Conservation (phyloP, 306 rosid species). For the Rosa chinensis region DNA sequence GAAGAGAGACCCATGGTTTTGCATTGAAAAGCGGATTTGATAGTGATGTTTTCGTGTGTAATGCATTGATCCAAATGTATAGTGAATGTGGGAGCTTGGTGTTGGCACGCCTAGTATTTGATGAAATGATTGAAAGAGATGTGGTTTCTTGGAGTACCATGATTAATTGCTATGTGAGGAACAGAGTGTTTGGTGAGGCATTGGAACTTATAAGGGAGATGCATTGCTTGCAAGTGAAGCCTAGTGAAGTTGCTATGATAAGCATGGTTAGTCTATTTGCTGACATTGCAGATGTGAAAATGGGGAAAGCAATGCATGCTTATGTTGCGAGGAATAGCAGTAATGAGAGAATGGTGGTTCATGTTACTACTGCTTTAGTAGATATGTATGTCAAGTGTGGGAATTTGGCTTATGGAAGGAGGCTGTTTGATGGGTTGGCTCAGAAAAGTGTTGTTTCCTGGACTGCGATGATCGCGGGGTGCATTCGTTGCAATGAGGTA, state of each 20-base stretch:
- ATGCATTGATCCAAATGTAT: constrained; percentile 65
- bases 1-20: constrained; percentile 59
- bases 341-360: constrained; percentile 30
- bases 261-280: constrained; percentile 45
- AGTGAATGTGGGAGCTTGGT: constrained; percentile 41
- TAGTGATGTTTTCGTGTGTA: constrained; percentile 47
- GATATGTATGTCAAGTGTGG: constrained; percentile 59
- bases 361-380: constrained; percentile 44
- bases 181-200: constrained; percentile 47
- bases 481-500: constrained; percentile 31
- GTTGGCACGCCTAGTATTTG: constrained; percentile 46
- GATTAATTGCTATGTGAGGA: constrained; percentile 47
- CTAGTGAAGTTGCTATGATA: constrained; percentile 49
- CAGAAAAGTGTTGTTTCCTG: constrained; percentile 47
- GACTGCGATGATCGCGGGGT: constrained; percentile 53
- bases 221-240: constrained; percentile 40
- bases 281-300: constrained; percentile 33
- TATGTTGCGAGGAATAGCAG: constrained; percentile 43
- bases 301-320: constrained; percentile 59
- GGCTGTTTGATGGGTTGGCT: constrained; percentile 43
- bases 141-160: constrained; percentile 69
- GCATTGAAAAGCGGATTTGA: constrained; percentile 47
- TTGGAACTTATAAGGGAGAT: constrained; percentile 41
- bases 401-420: constrained; percentile 36
- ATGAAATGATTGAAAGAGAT: constrained; percentile 49